A percentile compares a stretch with the other conserved stretches of the same genome.
These are phyloP conservation scores for Backusella psychrophila DNA, from an alignment of 192 early-diverging fungal species.

Conservation along the genomic window DNA sequence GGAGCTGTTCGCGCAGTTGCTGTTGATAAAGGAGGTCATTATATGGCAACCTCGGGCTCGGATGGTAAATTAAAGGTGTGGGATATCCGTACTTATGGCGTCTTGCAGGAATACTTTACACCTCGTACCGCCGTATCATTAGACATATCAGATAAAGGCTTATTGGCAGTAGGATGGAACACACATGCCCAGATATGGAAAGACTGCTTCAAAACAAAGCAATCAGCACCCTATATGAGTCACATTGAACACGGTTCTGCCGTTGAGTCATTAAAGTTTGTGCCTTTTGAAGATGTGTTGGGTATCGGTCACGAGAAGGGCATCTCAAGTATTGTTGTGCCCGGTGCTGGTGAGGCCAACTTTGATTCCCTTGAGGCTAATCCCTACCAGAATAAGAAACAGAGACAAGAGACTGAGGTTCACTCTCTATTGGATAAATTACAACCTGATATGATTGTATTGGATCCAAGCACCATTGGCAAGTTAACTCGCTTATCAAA, in stretches of 20 bases:
- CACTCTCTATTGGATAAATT: constrained; percentile 87
- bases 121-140: constrained; percentile 74
- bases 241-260: constrained; percentile 60
- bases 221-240: constrained; percentile 84
- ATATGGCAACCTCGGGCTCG: constrained; percentile 91
- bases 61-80: constrained; percentile 91
- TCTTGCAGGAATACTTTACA: constrained; percentile 79
- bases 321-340: constrained; percentile 78
- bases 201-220: constrained; percentile 73
- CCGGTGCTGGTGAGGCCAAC: constrained; percentile 97
- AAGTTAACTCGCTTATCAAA: constrained; percentile 66
- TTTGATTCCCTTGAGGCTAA: constrained; percentile 91
- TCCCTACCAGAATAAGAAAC: constrained; percentile 87
- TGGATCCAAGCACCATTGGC: constrained; percentile 83
- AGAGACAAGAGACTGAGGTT: constrained; percentile 88
- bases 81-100: constrained; percentile 87
- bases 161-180: constrained; percentile 82
- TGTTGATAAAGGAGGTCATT: constrained; percentile 69
- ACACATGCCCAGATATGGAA: constrained; percentile 87
- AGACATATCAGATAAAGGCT: constrained; percentile 80
- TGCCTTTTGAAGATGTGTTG: constrained; percentile 96
- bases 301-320: constrained; percentile 80
- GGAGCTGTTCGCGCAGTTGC: constrained; percentile 85
- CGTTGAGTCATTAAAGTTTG: constrained; percentile 66
- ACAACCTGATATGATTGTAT: constrained; percentile 88